Conservation (phyloP, 163 green algal species). For the Trebouxiophyceae sp. region DNA sequence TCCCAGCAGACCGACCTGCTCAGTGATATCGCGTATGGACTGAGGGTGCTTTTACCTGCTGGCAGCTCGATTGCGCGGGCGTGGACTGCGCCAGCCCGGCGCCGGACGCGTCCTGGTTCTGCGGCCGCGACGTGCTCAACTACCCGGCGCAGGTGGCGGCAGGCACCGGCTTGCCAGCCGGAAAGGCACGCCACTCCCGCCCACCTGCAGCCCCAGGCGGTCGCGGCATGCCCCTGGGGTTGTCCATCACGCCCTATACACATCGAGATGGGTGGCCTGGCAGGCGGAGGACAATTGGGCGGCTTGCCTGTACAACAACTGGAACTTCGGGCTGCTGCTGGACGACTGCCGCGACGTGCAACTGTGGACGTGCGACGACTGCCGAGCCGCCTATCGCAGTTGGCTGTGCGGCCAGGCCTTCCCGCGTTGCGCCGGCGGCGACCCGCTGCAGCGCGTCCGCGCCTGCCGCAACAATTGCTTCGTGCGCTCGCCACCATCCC, state of each 20-base stretch:
- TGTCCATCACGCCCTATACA: too few species aligned
- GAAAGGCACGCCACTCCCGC: too few species aligned
- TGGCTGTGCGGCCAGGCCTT: neutral
- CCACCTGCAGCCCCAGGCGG: too few species aligned
- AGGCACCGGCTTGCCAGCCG: neutral
- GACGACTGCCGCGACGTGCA: neutral
- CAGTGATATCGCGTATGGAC: too few species aligned
- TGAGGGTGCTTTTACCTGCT: too few species aligned
- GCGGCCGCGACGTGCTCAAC: neutral
- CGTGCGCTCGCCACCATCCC: too few species aligned
- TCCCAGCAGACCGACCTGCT: too few species aligned
- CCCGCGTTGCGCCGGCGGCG: neutral
- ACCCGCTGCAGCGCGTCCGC: neutral
- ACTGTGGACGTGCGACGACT: neutral
- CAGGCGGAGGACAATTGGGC: neutral
- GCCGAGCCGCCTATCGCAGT: neutral
- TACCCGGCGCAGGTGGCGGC: neutral
- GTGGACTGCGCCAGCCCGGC: too few species aligned
- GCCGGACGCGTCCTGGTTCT: too few species aligned
- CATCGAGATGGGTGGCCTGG: too few species aligned
- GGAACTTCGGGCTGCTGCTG: neutral
- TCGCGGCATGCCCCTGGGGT: too few species aligned
- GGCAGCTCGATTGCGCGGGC: too few species aligned
- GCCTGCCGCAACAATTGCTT: neutral
- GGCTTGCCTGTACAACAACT: neutral